Conservation (phyloP, 441 rosid species). For the Euphorbia corollata region DNA sequence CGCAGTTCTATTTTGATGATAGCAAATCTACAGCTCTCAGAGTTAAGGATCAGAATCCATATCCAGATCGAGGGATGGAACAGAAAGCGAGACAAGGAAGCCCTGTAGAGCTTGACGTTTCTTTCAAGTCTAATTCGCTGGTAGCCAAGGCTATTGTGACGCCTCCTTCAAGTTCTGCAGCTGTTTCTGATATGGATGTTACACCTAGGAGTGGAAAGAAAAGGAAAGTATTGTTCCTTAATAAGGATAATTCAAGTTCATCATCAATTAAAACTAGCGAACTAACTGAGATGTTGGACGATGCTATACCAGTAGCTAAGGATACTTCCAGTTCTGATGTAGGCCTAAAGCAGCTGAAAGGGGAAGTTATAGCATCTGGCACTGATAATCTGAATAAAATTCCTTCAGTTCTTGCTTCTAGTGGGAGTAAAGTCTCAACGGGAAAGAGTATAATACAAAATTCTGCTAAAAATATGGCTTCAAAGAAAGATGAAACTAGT, state of each 20-base stretch:
- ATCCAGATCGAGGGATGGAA: slow-evolving; percentile 29
- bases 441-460: slow-evolving; percentile 25
- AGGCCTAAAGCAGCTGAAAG: slow-evolving; percentile 31
- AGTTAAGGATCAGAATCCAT: slow-evolving; percentile 40
- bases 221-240: slow-evolving; percentile 32
- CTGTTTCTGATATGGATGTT: slow-evolving; percentile 28
- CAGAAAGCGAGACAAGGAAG: slow-evolving; percentile 46
- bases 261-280: slow-evolving; percentile 26
- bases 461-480: slow-evolving; percentile 21
- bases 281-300: slow-evolving; percentile 22
- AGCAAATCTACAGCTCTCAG: slow-evolving; percentile 39
- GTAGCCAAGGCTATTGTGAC: slow-evolving; percentile 65
- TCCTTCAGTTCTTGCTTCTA: slow-evolving; percentile 26
- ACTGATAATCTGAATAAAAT: slow-evolving; percentile 19
- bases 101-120: slow-evolving; percentile 75
- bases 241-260: slow-evolving; percentile 31
- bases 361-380: slow-evolving; percentile 25
- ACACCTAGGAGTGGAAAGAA: slow-evolving; percentile 45
- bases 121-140: slow-evolving; percentile 66
- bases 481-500: slow-evolving; percentile 31
- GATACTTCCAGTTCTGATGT: slow-evolving; percentile 27
- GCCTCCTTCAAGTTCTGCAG: slow-evolving; percentile 35
- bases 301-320: slow-evolving; percentile 22
- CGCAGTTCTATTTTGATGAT: slow-evolving; percentile 36
- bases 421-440: slow-evolving; percentile 22